Evolutionary conservation across 2,329 filamentous ascomycete genomes (phyloP).

Genomic region (Pseudogymnoascus sp.): DNA sequence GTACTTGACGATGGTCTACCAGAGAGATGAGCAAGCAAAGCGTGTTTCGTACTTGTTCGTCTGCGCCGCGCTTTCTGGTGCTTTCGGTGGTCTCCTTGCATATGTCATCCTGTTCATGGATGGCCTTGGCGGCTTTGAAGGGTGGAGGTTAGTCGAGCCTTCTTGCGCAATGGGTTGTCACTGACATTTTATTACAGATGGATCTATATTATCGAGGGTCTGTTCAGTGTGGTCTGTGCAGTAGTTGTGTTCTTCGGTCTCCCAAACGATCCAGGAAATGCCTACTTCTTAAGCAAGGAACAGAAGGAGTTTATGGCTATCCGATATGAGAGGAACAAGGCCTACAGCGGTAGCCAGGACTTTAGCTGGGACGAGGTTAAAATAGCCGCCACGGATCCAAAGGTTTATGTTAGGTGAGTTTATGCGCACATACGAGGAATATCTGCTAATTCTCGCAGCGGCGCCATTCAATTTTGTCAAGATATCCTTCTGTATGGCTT

Average conservation of each 20-base stretch:
- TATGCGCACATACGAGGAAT: no score
- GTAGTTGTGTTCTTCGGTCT: constrained; percentile 38
- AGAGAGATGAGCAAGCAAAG: constrained; percentile 44
- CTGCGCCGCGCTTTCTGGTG: constrained; percentile 2
- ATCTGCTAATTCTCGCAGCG: not conserved
- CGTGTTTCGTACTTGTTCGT: constrained; percentile 45
- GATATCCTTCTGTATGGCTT: constrained; percentile 24
- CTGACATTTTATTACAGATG: not conserved
- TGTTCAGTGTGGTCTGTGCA: constrained; percentile 37
- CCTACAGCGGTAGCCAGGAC: constrained; percentile 43
- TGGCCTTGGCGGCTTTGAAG: not conserved
- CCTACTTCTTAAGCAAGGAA: constrained; percentile 40
- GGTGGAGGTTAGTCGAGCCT: not conserved
- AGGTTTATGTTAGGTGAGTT: constrained; percentile 21
- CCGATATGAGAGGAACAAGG: constrained; percentile 36
- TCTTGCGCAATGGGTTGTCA: not conserved
- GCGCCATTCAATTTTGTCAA: constrained; percentile 9
- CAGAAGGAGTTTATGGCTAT: constrained; percentile 44
- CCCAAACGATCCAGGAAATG: constrained; percentile 38
- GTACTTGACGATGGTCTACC: constrained; percentile 47
- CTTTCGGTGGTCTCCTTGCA: constrained; percentile 12
- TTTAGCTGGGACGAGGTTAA: constrained; percentile 43
- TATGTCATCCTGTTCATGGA: constrained; percentile 12
- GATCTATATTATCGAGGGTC: constrained; percentile 41
- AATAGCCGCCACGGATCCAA: constrained; percentile 41